Conservation (phyloP, 305 asterid species). For the Lippia alba region DNA sequence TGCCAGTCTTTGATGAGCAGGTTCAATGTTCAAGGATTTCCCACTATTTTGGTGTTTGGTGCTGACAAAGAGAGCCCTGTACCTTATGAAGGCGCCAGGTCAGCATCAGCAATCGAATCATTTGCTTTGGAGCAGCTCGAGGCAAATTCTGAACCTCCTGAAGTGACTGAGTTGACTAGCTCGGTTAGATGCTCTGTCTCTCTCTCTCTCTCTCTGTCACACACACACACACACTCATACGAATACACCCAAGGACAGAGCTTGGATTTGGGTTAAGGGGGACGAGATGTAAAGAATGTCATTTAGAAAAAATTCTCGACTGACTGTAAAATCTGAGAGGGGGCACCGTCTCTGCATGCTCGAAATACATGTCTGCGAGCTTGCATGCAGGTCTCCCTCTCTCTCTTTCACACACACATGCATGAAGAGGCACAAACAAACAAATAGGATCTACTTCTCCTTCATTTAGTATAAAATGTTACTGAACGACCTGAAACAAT, state of each 20-base stretch:
- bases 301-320: too few relatives aligned
- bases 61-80: constrained; percentile 86
- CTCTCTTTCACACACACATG: neutral
- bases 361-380: too few relatives aligned
- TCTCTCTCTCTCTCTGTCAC: neutral
- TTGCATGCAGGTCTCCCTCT: too few relatives aligned
- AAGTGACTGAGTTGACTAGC: constrained; percentile 87
- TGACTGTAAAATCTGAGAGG: too few relatives aligned
- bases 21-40: constrained; percentile 94
- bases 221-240: neutral
- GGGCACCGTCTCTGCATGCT: too few relatives aligned
- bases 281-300: too few relatives aligned
- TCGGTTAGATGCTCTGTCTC: constrained; percentile 48
- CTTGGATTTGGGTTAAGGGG: too few relatives aligned
- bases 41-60: constrained; percentile 94
- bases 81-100: constrained; percentile 89
- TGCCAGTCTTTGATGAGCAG: constrained; percentile 98
- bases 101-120: constrained; percentile 91
- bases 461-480: neutral
- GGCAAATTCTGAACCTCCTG: constrained; percentile 84
- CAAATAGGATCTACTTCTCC: neutral
- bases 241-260: too few relatives aligned
- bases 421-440: neutral
- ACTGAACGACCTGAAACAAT: constrained; percentile 25
- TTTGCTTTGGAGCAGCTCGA: constrained; percentile 91